Conservation (phyloP, 345 rosid genomes). For the Citrus mangshanensis region DNA sequence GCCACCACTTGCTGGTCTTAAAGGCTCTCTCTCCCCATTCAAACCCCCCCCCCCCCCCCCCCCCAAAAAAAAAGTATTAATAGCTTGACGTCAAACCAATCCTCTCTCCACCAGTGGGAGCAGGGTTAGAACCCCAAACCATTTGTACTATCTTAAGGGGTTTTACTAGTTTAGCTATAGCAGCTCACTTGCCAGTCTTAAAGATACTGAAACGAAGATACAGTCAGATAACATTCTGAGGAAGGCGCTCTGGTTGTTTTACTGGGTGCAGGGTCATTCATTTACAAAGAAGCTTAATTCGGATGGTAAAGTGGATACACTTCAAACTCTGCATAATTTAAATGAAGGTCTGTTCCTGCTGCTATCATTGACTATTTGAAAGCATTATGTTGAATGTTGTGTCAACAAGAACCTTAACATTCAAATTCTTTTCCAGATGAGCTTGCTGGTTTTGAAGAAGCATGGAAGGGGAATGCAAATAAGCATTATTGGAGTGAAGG, state of each 20-base stretch:
- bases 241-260: not conserved
- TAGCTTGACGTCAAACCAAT: no score
- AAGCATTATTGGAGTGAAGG: constrained; percentile 26
- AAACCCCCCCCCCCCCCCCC: no score
- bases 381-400: not conserved
- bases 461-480: constrained; percentile 52
- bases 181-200: no score
- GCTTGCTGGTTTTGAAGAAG: constrained; percentile 56
- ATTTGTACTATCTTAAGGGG: no score
- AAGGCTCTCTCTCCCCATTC: no score
- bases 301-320: constrained; percentile 72
- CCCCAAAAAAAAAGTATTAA: no score
- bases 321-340: constrained; percentile 73
- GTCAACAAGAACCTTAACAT: not conserved
- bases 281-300: constrained; percentile 67
- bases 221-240: not conserved
- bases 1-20: not conserved
- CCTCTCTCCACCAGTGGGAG: not conserved
- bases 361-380: not conserved
- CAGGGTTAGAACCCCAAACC: not conserved
- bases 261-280: constrained; percentile 63
- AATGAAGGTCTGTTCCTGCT: constrained; percentile 49
- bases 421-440: constrained; percentile 42
- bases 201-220: not conserved
- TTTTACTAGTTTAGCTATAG: no score